phyloP scores from a whole-genome alignment of 345 rosid genomes.

The Melaleuca alternifolia region DNA sequence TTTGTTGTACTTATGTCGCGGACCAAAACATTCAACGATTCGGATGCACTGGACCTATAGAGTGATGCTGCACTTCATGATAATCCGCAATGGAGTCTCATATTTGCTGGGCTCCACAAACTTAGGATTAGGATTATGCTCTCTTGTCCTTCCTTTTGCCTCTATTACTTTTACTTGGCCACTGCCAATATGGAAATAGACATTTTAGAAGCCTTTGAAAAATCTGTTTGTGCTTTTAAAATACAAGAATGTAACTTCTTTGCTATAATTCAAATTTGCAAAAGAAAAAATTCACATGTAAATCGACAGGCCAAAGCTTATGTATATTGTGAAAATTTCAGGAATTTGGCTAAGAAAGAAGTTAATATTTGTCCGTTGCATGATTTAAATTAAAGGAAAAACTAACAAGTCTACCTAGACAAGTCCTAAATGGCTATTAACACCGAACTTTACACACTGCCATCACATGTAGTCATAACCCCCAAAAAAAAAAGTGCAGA shows the following conservation, averaged over 20 bases:
- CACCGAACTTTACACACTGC: not conserved
- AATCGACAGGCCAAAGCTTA: not conserved
- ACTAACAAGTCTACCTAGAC: not conserved
- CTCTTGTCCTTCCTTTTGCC: not conserved
- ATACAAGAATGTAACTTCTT: not conserved
- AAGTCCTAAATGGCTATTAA: not conserved
- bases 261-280: not conserved
- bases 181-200: not conserved
- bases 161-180: not conserved
- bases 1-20: too few relatives aligned
- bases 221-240: not conserved
- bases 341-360: not conserved
- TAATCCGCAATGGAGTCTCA: not conserved
- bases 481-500: not conserved
- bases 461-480: not conserved
- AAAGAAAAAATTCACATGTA: not conserved
- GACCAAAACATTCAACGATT: too few relatives aligned
- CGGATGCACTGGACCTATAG: too few relatives aligned
- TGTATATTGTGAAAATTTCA: not conserved
- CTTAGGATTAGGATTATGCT: not conserved
- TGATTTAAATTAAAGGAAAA: not conserved
- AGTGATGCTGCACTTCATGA: not conserved
- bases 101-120: not conserved
- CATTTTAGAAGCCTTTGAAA: not conserved
- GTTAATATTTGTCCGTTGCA: not conserved